Evolutionary conservation across 208 protist species (phyloP).

Genomic region (Herpetomonas tarakana): DNA sequence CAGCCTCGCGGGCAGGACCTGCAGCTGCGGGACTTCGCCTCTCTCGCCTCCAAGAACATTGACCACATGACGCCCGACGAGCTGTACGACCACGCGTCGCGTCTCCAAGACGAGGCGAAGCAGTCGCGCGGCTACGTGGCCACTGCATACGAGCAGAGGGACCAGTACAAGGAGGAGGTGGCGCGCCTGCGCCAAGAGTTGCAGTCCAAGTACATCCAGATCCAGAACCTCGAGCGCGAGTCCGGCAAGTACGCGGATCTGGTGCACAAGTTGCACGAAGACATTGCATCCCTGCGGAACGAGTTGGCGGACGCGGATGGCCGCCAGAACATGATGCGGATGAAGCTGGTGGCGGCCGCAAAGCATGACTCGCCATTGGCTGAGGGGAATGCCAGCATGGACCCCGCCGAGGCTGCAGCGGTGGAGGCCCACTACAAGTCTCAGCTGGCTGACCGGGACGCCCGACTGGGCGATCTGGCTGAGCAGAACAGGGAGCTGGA

Average conservation of each 20-base stretch:
- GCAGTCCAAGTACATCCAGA: constrained; percentile 31
- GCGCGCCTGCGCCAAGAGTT: constrained; percentile 50
- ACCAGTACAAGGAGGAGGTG: constrained; percentile 59
- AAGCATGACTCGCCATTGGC: neutral
- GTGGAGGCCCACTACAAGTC: constrained; percentile 16
- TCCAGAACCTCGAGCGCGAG: constrained; percentile 28
- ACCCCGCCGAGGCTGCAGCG: constrained; percentile 11
- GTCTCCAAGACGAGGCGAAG: constrained; percentile 41
- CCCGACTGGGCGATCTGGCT: constrained; percentile 17
- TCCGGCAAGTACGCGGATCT: constrained; percentile 17
- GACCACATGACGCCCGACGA: constrained; percentile 41
- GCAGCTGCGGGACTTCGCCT: constrained; percentile 17
- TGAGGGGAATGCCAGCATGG: neutral
- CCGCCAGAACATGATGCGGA: constrained; percentile 13
- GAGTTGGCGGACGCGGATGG: constrained; percentile 24
- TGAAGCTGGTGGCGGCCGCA: constrained; percentile 6
- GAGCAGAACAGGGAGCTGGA: constrained; percentile 3
- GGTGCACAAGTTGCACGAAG: constrained; percentile 17
- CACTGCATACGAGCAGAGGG: constrained; percentile 44
- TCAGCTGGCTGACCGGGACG: constrained; percentile 24
- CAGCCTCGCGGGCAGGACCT: too few relatives aligned
- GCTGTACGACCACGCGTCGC: constrained; percentile 43
- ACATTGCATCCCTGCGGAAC: constrained; percentile 20
- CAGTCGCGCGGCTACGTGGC: constrained; percentile 25
- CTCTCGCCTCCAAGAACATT: constrained; percentile 22